phyloP scores from a whole-genome alignment of 805 yeast genomes.

The Candida railenensis region DNA sequence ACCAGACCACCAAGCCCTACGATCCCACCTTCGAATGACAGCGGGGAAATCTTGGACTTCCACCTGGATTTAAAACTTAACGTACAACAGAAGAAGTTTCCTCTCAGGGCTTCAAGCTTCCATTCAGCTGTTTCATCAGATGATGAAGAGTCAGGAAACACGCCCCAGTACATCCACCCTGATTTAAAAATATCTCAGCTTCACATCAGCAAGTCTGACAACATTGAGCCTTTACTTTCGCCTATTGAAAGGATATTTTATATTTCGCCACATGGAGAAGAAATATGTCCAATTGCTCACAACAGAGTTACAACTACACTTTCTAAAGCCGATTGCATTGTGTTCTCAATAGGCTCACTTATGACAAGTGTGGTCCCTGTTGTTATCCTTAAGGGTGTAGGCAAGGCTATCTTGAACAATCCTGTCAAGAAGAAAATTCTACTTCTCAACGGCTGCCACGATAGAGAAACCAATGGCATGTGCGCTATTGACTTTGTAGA shows the following conservation, averaged over 20 bases:
- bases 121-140: background rate
- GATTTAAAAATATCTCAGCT: constrained; percentile 73
- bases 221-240: constrained; percentile 60
- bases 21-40: background rate
- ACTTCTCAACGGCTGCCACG: constrained; percentile 70
- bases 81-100: background rate
- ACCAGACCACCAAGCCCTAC: constrained; percentile 24
- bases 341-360: constrained; percentile 83
- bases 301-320: constrained; percentile 56
- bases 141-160: constrained; percentile 29
- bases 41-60: background rate
- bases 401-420: constrained; percentile 50
- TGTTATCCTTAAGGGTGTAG: constrained; percentile 69
- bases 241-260: constrained; percentile 75
- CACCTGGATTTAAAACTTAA: background rate
- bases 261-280: constrained; percentile 86
- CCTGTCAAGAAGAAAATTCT: constrained; percentile 46
- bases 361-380: constrained; percentile 88
- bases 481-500: constrained; percentile 57
- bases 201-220: constrained; percentile 61
- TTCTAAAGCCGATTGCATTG: constrained; percentile 49
- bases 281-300: constrained; percentile 74
- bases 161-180: constrained; percentile 75
- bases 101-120: background rate
- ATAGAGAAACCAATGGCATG: constrained; percentile 77